Conservation (phyloP, 1,284 basidiomycete species). For the Melampsora americana region DNA sequence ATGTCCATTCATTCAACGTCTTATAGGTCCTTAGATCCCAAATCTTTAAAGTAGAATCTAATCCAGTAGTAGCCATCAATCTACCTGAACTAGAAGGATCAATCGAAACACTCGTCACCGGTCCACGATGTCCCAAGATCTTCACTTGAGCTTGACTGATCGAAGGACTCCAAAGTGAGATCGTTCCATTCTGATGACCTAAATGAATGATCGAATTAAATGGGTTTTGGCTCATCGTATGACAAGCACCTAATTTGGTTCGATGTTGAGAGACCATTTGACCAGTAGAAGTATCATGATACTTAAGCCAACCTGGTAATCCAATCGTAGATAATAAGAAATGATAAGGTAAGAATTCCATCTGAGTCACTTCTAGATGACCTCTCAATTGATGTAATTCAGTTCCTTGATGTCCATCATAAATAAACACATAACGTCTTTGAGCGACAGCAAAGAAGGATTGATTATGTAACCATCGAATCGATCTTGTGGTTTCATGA, state of each 20-base stretch:
- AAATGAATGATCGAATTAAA: conserved; percentile 90
- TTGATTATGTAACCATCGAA: conserved; percentile 81
- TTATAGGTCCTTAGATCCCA: conserved; percentile 98
- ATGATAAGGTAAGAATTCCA: conserved; percentile 94
- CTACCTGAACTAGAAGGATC: conserved; percentile 71
- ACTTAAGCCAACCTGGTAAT: conserved; percentile 84
- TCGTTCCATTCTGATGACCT: conserved; percentile 81
- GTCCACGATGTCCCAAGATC: conserved; percentile 84
- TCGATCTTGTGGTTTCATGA: conserved; percentile 9
- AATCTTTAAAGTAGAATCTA: conserved; percentile 82
- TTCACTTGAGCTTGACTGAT: conserved; percentile 84
- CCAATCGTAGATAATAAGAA: conserved; percentile 86
- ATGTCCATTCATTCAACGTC: conserved; percentile 54
- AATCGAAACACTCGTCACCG: conserved; percentile 74
- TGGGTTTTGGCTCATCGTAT: conserved; percentile 82
- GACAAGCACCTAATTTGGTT: conserved; percentile 82
- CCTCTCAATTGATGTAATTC: conserved; percentile 75
- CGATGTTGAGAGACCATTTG: conserved; percentile 80
- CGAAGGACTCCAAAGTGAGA: conserved; percentile 95
- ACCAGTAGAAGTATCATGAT: conserved; percentile 95
- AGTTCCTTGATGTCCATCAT: conserved; percentile 80
- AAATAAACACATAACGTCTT: conserved; percentile 93
- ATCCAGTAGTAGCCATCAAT: conserved; percentile 84
- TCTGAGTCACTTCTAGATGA: conserved; percentile 82
- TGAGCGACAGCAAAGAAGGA: conserved; percentile 92